These are phyloP conservation scores for Cutaneotrichosporon arboriforme DNA, from an alignment of 1,284 basidiomycete genomes.

Conservation along the genomic window DNA sequence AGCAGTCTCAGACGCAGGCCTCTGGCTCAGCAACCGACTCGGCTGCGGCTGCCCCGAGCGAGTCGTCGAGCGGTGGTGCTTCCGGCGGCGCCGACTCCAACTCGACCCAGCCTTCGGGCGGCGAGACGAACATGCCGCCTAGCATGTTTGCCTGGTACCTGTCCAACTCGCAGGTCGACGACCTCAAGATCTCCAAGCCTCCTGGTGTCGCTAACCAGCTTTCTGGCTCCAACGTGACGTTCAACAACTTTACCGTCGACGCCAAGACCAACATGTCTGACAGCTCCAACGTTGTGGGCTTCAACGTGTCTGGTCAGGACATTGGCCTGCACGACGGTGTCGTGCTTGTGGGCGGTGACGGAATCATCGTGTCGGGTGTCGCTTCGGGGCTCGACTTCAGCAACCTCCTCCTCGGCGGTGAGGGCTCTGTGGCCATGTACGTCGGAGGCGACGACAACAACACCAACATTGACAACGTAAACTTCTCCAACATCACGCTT, in stretches of 20 bases:
- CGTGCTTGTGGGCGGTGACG: background rate
- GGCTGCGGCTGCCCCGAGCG: background rate
- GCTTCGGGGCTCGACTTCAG: background rate
- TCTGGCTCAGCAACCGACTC: background rate
- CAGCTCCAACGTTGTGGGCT: background rate
- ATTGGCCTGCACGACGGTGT: background rate
- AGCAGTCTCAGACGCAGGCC: background rate
- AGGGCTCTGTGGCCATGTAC: background rate
- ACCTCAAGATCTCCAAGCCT: background rate
- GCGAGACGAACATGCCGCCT: background rate
- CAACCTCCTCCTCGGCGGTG: background rate
- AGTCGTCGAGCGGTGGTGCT: background rate
- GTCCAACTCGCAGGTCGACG: background rate
- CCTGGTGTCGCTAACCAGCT: background rate
- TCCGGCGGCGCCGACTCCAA: background rate
- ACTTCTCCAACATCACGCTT: background rate
- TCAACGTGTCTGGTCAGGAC: background rate
- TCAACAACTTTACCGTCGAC: background rate
- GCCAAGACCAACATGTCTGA: background rate
- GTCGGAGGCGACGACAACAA: background rate
- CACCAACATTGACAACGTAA: background rate
- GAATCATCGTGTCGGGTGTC: background rate
- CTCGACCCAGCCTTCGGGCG: background rate
- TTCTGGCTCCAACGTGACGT: background rate
- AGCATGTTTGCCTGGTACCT: background rate